Evolutionary conservation across 2,329 filamentous ascomycete species (phyloP), one percentile per base, ranked within the genome.

Genomic region (Fusarium setosum): DNA sequence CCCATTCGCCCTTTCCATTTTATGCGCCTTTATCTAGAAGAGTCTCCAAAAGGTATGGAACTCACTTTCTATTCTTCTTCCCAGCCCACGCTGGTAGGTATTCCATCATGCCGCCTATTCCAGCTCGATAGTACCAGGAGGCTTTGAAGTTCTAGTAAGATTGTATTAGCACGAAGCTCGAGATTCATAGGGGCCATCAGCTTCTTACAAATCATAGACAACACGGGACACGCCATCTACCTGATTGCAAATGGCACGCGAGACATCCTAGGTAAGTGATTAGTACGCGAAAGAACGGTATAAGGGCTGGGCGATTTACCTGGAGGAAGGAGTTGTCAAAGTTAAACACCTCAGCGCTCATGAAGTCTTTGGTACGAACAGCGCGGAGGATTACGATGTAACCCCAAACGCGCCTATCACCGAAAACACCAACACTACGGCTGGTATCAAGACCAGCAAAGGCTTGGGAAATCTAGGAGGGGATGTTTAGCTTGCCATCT

Each of bases 121-220:
- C 81, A 92, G 86, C 81, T 92, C 91, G 73, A 93, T 92, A 3
- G 90, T 93, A 61, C 87, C 88, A 45, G 88, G 89, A 49, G 89
- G 88, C 80, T 91, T 91, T 76, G 86, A 75, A 20, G 87, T 89
- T 59, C 87, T 82, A 62, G 37, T 61, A 66, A 53, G 10, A 18
- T 6, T 34, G 59, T 62, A 26, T 63, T 17, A 56, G 52, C 20
- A 18, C 32, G 20, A 9, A 26, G 12, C 26, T 42, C 32, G 18
- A 29, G 41, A 24, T 38, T 13, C 15, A 23, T 15, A 34, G 13
- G 48, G 5, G 23, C 18, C 17, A 37, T 37, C n/a, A 23, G 21
- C 26, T 31, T 37, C 58, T 57, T 61, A 53, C 58, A 81, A 75
- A 72, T 93, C 90, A 71, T 93, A 93, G 13, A 88, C 82, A 34